These are phyloP conservation scores for Taxawa tesnikishii DNA, from an alignment of 2,329 filamentous ascomycete species.

Conservation along the genomic window DNA sequence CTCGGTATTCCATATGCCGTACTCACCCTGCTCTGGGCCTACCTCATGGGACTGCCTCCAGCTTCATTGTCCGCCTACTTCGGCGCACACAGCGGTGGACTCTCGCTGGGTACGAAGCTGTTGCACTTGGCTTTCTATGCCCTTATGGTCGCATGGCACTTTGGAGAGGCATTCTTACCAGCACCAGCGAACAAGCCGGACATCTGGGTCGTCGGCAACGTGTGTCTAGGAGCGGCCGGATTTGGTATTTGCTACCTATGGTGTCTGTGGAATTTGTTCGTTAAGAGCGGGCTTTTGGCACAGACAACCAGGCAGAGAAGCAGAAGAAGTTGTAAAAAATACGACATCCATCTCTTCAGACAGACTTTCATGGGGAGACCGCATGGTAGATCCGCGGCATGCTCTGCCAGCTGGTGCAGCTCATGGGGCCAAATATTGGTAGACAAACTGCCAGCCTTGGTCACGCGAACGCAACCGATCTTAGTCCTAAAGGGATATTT, in stretches of 20 bases:
- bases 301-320: slow-evolving; percentile 9
- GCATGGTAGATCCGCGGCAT: too few species aligned
- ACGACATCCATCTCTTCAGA: too few species aligned
- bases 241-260: slow-evolving; percentile 84
- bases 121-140: slow-evolving; percentile 67
- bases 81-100: slow-evolving; percentile 25
- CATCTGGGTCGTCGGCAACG: slow-evolving; percentile 87
- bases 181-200: slow-evolving; percentile 75
- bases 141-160: slow-evolving; percentile 70
- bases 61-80: slow-evolving; percentile 59
- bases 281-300: slow-evolving; percentile 40
- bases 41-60: slow-evolving; percentile 77
- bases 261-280: slow-evolving; percentile 62
- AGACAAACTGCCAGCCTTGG: too few species aligned
- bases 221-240: slow-evolving; percentile 70
- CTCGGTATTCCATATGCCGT: slow-evolving; percentile 75
- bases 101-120: slow-evolving; percentile 49
- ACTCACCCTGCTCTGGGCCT: slow-evolving; percentile 78
- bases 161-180: slow-evolving; percentile 53
- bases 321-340: slow-evolving; percentile 28
- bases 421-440: too few species aligned
- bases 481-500: too few species aligned
- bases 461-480: too few species aligned
- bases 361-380: too few species aligned
- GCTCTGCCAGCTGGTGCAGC: too few species aligned